Conservation (phyloP, 1,284 basidiomycete species). For the Xanthoconium separans region DNA sequence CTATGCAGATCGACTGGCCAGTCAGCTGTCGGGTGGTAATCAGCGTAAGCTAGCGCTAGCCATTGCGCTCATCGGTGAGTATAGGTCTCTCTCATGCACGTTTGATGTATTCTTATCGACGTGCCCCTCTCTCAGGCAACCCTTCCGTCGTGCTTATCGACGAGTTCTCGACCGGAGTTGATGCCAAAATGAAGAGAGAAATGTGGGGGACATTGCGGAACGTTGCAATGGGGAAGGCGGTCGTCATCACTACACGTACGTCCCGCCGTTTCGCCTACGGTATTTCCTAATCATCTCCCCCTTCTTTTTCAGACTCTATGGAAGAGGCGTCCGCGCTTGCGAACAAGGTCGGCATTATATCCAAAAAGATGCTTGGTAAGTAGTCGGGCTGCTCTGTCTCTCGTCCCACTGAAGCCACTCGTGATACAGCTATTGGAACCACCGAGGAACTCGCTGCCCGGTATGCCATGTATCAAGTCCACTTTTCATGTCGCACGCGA, state of each 20-base stretch:
- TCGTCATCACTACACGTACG: slow-evolving; percentile 70
- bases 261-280: slow-evolving; percentile 9
- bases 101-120: not conserved
- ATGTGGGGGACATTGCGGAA: slow-evolving; percentile 76
- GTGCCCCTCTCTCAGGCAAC: slow-evolving; percentile 48
- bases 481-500: slow-evolving; percentile 65
- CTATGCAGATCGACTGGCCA: slow-evolving; percentile 71
- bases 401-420: too few species aligned
- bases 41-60: slow-evolving; percentile 78
- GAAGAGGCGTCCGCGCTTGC: slow-evolving; percentile 80
- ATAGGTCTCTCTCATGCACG: not conserved
- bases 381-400: not conserved
- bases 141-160: slow-evolving; percentile 78
- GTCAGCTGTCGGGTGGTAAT: slow-evolving; percentile 76
- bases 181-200: slow-evolving; percentile 80
- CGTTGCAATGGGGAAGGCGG: slow-evolving; percentile 62
- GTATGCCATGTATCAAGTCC: slow-evolving; percentile 76
- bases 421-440: slow-evolving; percentile 38
- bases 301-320: slow-evolving; percentile 61
- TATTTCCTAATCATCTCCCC: not conserved
- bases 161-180: slow-evolving; percentile 81
- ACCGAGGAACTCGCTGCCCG: slow-evolving; percentile 61
- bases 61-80: slow-evolving; percentile 74
- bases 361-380: slow-evolving; percentile 65
- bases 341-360: slow-evolving; percentile 70